Conservation (phyloP, 192 early-diverging fungal genomes). For the Cladochytrium replicatum region DNA sequence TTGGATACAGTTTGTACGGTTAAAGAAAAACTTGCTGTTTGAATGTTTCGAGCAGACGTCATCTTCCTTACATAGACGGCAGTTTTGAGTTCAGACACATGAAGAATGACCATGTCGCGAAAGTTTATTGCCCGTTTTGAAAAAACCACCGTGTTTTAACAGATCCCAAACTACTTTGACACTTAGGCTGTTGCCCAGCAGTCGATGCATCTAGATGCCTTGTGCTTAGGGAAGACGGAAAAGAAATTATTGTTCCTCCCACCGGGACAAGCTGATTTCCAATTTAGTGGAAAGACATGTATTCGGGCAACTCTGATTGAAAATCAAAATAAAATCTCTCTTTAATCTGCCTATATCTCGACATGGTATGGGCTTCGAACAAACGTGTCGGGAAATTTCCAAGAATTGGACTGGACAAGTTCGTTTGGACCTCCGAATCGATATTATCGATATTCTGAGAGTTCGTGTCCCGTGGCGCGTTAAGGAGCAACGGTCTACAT, state of each 20-base stretch:
- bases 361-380: background rate
- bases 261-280: background rate
- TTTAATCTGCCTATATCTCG: too few relatives aligned
- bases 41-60: too few relatives aligned
- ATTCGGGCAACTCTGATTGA: constrained; percentile 48
- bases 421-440: constrained; percentile 47
- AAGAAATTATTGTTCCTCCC: constrained; percentile 34
- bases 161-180: constrained; percentile 69
- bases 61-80: too few relatives aligned
- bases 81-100: too few relatives aligned
- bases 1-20: too few relatives aligned
- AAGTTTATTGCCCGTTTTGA: too few relatives aligned
- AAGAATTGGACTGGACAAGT: too few relatives aligned
- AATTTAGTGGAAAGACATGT: constrained; percentile 66
- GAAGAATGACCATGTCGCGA: too few relatives aligned
- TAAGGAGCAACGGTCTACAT: constrained; percentile 27
- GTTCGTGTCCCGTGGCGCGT: constrained; percentile 24
- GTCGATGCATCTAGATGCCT: constrained; percentile 75
- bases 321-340: background rate
- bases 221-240: constrained; percentile 52
- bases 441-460: constrained; percentile 29
- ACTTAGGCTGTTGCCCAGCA: constrained; percentile 87
- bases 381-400: constrained; percentile 29
- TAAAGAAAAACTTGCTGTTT: too few relatives aligned
- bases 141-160: constrained; percentile 34